Evolutionary conservation across 768 basidiomycete species (phyloP), one percentile per base, ranked within the genome.

Genomic region (Tremella fuciformis): DNA sequence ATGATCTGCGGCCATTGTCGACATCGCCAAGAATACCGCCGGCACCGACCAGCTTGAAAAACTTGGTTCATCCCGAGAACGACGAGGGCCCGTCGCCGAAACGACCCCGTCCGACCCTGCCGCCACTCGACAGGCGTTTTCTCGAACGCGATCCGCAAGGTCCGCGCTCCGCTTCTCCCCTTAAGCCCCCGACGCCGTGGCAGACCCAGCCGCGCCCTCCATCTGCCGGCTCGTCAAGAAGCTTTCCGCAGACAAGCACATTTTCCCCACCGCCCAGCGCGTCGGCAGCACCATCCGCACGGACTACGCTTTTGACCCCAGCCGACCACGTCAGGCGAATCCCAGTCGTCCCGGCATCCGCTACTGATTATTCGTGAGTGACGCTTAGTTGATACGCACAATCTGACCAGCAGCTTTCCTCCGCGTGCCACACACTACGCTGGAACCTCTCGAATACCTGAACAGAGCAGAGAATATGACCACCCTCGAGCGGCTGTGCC

Each of bases 231-330:
- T 46, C 42, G 8, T 4, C 42, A 46, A n/a, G 22, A 46, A n/a
- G n/a, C n/a, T n/a, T n/a, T 15, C 42, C 42, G 22, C n/a, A 18
- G 6, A n/a, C 42, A 46, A 15, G n/a, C 6, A n/a, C 6, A n/a
- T 46, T 22, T 46, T 22, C 42, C 22, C 42, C 42, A n/a, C n/a
- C n/a, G n/a, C n/a, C 42, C 42, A 22, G n/a, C 42, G 4, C n/a
- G n/a, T 46, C 42, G 42, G n/a, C 39, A 41, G 11, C 42, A 46
- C 42, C 42, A 46, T 46, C 22, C 42, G 42, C 42, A 46, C 42
- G 42, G 42, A 46, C 42, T 18, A 15, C 42, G 7, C 42, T n/a
- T 15, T 18, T 18, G 7, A 4, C 42, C 15, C 42, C 22, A n/a
- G n/a, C 22, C 42, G n/a, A 22, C 6, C n/a, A 46, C 42, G 22